Evolutionary conservation across 192 early-diverging fungal genomes (phyloP), one percentile per base, ranked within the genome.

Genomic region (Hyaloraphidium curvatum): DNA sequence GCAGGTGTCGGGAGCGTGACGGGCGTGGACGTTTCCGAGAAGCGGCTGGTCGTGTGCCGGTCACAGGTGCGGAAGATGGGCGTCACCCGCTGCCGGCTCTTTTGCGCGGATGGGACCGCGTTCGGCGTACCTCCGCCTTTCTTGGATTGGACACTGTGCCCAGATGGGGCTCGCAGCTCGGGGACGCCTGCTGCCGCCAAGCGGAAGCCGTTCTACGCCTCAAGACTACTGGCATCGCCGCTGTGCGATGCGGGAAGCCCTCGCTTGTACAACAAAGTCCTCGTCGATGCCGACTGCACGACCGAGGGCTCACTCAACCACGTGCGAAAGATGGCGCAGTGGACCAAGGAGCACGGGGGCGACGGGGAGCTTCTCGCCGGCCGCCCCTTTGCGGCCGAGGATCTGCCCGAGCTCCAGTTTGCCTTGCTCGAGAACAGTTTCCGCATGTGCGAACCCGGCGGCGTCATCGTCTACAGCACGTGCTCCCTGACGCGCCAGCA

Each of bases 281-380:
- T 85, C 5, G 76, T 78, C 7, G 76, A 79, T 40, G 77, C 80
- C 13, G 79, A 80, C 58, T 89, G 81, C 69, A 94, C 93, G 3
- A 91, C 94, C 61, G 93, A 97, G 62, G 93, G 90, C 19, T 93
- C 87, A 0, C 73, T 84, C 26, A 68, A 62, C 2, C 85, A 87
- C 67, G 69, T 87, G 31, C 61, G 73, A 1, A 87, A 79, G 65
- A 70, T 64, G 17, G 19, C 14, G 7, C 7, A 7, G 43, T 37
- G 33, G 33, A 22, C 25, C 23, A 17, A 13, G 11, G 35, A 11
- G 11, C 35, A 17, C 11, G 35, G 35, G 17, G 35, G 35, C 11
- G 17, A 11, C 11, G 43, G 43, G 14, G 43, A 48, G 9, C n/a
- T n/a, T n/a, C n/a, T n/a, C n/a, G n/a, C n/a, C n/a, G 43, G 43